Percentiles rank a stretch among this genome's conserved stretches.
phyloP scores from a whole-genome alignment of 257 asterid genomes.

The Solanum virginianum region DNA sequence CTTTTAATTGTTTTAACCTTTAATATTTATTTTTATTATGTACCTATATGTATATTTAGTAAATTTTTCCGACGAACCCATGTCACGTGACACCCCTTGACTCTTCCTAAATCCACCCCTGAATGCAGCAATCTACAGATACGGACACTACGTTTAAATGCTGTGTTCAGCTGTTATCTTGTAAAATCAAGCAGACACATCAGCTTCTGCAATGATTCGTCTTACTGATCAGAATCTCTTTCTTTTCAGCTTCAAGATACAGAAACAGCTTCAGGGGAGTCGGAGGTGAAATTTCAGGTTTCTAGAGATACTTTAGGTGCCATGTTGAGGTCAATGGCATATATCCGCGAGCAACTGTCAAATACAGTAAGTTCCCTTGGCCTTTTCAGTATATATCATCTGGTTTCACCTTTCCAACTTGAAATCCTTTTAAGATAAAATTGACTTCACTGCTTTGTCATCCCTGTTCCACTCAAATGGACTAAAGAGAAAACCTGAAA shows the following conservation, averaged over 20 bases:
- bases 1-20: too few species aligned
- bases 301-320: constrained; percentile 65
- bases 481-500: neutral
- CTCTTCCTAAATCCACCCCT: too few species aligned
- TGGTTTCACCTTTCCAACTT: neutral
- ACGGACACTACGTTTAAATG: neutral
- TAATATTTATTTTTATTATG: too few species aligned
- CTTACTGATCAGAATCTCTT: constrained; percentile 2
- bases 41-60: too few species aligned
- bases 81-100: too few species aligned
- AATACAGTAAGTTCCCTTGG: constrained; percentile 9
- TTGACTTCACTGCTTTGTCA: neutral
- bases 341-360: constrained; percentile 53
- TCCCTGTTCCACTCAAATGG: neutral
- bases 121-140: neutral
- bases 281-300: constrained; percentile 80
- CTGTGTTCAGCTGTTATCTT: neutral
- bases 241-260: constrained; percentile 74
- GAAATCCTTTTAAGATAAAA: neutral
- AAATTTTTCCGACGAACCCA: too few species aligned
- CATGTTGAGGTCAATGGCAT: constrained; percentile 74
- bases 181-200: neutral
- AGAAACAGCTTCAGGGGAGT: constrained; percentile 55
- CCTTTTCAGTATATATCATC: constrained; percentile 43
- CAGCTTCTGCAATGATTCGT: neutral